Conservation (phyloP, 306 rosid species). For the Lithocarpus polystachyus region DNA sequence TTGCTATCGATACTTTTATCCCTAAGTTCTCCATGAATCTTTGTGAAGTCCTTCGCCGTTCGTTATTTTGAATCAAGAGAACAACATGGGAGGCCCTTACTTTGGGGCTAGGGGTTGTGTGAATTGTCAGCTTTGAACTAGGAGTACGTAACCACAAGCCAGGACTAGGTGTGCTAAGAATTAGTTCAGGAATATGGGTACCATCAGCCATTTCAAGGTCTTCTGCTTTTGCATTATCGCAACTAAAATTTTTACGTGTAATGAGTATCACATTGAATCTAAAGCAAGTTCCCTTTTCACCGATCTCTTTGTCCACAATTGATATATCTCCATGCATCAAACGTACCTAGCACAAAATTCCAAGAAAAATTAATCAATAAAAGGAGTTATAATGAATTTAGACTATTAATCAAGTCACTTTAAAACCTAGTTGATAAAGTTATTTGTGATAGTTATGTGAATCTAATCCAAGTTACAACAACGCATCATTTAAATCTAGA, state of each 20-base stretch:
- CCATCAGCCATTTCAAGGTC: constrained; percentile 15
- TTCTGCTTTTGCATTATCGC: constrained; percentile 21
- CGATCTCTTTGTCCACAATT: constrained; percentile 64
- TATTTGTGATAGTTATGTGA: neutral
- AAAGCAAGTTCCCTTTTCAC: constrained; percentile 67
- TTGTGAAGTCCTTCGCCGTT: constrained; percentile 12
- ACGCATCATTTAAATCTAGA: neutral
- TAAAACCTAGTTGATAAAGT: neutral
- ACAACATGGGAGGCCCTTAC: constrained; percentile 44
- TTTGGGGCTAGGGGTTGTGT: constrained; percentile 31
- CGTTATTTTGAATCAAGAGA: constrained; percentile 24
- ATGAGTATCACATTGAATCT: constrained; percentile 57
- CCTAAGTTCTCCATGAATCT: constrained; percentile 41
- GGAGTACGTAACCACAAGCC: constrained; percentile 28
- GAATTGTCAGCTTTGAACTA: constrained; percentile 32
- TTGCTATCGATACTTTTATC: constrained; percentile 21
- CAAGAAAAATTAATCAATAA: neutral
- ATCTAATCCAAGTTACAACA: neutral
- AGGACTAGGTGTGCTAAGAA: constrained; percentile 19
- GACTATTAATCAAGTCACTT: neutral
- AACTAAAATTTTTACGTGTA: constrained; percentile 19
- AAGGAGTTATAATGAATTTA: neutral
- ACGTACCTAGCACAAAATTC: constrained; percentile 46
- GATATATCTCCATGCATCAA: constrained; percentile 78
- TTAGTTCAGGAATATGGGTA: constrained; percentile 16